Evolutionary conservation across 805 yeast species (phyloP).

Genomic region (Isabelozyma rhagii): DNA sequence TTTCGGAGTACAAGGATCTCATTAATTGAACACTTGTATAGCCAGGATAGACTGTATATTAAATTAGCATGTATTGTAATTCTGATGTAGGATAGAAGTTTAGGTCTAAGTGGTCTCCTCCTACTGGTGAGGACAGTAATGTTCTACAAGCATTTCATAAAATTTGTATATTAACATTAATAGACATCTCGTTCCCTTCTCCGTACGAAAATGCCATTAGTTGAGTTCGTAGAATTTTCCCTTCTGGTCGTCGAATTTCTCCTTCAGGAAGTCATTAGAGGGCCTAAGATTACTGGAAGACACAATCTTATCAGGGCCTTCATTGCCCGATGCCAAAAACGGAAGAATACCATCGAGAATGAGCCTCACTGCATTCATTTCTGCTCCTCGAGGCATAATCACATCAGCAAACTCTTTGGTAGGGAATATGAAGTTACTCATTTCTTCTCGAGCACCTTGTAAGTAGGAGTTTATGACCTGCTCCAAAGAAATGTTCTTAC

Average conservation of each 20-base stretch:
- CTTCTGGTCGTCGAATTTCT: slow-evolving; percentile 37
- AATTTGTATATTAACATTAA: neutral
- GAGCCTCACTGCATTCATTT: slow-evolving; percentile 51
- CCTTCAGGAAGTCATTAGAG: slow-evolving; percentile 21
- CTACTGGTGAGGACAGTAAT: too few species aligned
- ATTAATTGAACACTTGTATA: slow-evolving; percentile 6
- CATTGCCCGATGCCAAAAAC: slow-evolving; percentile 13
- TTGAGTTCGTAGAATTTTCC: slow-evolving; percentile 43
- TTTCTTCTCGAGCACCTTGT: slow-evolving; percentile 58
- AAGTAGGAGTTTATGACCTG: slow-evolving; percentile 47
- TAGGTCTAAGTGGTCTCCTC: too few species aligned
- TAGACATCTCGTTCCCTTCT: neutral
- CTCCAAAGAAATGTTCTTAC: slow-evolving; percentile 22
- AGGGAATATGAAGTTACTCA: slow-evolving; percentile 60
- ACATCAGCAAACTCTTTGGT: slow-evolving; percentile 75
- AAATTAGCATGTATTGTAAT: neutral
- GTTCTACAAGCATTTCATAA: neutral
- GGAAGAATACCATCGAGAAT: slow-evolving; percentile 64
- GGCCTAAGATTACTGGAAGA: slow-evolving; percentile 26
- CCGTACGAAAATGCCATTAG: slow-evolving; percentile 3
- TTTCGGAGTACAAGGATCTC: slow-evolving; percentile 26
- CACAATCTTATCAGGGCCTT: slow-evolving; percentile 9
- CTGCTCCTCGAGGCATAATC: slow-evolving; percentile 69
- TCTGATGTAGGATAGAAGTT: too few species aligned
- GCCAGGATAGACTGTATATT: neutral